Conservation (phyloP, 2,329 filamentous ascomycete species). For the Gremmenia infestans region DNA sequence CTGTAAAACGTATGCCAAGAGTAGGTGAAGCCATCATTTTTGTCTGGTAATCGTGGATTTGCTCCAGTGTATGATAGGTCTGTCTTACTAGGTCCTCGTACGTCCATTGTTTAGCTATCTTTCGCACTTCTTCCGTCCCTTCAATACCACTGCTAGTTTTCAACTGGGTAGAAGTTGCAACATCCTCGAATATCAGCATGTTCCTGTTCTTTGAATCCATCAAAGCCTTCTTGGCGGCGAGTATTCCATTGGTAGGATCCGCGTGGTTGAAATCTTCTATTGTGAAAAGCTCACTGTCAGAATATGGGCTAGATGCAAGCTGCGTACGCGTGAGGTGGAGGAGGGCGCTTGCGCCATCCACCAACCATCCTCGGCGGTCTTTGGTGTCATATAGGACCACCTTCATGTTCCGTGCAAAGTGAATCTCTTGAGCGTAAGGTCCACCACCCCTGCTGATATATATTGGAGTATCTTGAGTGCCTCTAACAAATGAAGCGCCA, state of each 20-base stretch:
- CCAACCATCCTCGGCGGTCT: conserved; percentile 8
- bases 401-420: background rate
- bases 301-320: background rate
- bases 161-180: background rate
- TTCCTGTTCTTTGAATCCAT: background rate
- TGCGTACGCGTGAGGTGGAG: conserved; percentile 9
- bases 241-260: background rate
- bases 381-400: conserved; percentile 8
- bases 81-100: conserved; percentile 6
- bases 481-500: background rate
- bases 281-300: background rate
- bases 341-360: conserved; percentile 10
- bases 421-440: background rate
- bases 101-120: background rate
- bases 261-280: background rate
- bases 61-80: conserved; percentile 3
- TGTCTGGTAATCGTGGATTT: conserved; percentile 2
- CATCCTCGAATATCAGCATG: background rate
- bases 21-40: background rate
- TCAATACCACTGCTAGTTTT: background rate
- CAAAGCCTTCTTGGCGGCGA: background rate
- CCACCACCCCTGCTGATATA: background rate
- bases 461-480: conserved; percentile 1
- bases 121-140: background rate
- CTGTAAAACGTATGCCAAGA: background rate